phyloP scores from a whole-genome alignment of 192 early-diverging fungal genomes.

The Coemansia reversa region DNA sequence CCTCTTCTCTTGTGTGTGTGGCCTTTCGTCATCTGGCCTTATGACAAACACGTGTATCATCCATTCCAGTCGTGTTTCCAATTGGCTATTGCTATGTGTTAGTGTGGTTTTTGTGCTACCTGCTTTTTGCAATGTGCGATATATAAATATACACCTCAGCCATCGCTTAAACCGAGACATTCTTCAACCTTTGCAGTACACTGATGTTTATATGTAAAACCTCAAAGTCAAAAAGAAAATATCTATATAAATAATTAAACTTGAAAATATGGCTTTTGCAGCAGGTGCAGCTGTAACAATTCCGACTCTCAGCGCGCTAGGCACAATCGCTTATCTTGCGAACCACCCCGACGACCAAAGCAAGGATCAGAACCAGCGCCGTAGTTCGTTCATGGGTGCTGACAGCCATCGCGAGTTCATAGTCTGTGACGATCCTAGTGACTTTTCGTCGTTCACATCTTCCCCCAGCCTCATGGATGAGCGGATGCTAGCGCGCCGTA shows the following conservation, averaged over 20 bases:
- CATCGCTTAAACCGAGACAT: neutral
- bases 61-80: too few relatives aligned
- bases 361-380: conserved; percentile 14
- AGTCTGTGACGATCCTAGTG: conserved; percentile 47
- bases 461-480: conserved; percentile 21
- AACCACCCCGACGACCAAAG: conserved; percentile 21
- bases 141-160: neutral
- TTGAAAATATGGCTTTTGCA: conserved; percentile 45
- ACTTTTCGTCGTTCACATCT: conserved; percentile 47
- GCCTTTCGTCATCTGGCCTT: too few relatives aligned
- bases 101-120: too few relatives aligned
- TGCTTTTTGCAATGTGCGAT: too few relatives aligned
- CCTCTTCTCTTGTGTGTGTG: conserved; percentile 6
- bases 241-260: neutral
- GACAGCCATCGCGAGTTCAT: conserved; percentile 34
- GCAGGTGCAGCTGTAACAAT: conserved; percentile 51
- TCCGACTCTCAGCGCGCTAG: conserved; percentile 36
- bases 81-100: too few relatives aligned
- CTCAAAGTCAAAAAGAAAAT: neutral
- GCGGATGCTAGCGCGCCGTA: conserved; percentile 22
- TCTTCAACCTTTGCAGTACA: neutral
- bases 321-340: conserved; percentile 46
- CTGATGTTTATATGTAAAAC: neutral
- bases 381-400: conserved; percentile 20
- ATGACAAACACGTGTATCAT: too few relatives aligned